These are phyloP conservation scores for Sphaerosporella brunnea DNA, from an alignment of 495 filamentous ascomycete species.

Conservation along the genomic window DNA sequence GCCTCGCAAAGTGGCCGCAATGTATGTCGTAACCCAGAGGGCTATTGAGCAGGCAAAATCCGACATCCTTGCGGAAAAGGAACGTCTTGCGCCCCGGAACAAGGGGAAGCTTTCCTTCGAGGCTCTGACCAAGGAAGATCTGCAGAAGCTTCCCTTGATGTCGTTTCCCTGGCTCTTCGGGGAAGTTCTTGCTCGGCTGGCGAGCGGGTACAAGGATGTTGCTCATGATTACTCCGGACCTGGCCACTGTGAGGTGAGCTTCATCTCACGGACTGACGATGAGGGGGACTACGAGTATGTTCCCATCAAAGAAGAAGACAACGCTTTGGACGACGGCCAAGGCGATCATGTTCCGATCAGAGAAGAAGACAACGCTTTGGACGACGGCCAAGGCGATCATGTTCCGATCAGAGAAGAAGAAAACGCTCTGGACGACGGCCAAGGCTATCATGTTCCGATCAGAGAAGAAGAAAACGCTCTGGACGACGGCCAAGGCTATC, in stretches of 20 bases:
- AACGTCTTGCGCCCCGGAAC: background rate
- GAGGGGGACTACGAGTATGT: too few relatives aligned
- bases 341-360: too few relatives aligned
- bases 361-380: too few relatives aligned
- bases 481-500: too few relatives aligned
- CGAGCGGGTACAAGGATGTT: background rate
- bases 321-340: too few relatives aligned
- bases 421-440: too few relatives aligned
- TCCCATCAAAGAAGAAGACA: too few relatives aligned
- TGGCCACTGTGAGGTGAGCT: background rate
- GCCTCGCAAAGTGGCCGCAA: slow-evolving; percentile 59
- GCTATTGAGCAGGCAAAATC: slow-evolving; percentile 29
- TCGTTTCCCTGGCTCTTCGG: slow-evolving; percentile 88
- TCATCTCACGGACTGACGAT: too few relatives aligned
- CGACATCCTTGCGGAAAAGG: background rate
- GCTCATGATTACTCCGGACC: background rate
- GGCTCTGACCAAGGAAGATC: background rate
- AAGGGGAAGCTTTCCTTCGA: slow-evolving; percentile 2
- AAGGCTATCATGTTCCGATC: too few relatives aligned
- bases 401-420: too few relatives aligned
- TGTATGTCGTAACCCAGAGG: slow-evolving; percentile 66
- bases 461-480: too few relatives aligned
- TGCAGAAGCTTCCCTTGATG: slow-evolving; percentile 50
- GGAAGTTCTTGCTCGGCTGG: slow-evolving; percentile 50
- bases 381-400: too few relatives aligned